These are phyloP conservation scores for Talaromyces thailandensis DNA, from an alignment of 495 filamentous ascomycete species.

Conservation along the genomic window DNA sequence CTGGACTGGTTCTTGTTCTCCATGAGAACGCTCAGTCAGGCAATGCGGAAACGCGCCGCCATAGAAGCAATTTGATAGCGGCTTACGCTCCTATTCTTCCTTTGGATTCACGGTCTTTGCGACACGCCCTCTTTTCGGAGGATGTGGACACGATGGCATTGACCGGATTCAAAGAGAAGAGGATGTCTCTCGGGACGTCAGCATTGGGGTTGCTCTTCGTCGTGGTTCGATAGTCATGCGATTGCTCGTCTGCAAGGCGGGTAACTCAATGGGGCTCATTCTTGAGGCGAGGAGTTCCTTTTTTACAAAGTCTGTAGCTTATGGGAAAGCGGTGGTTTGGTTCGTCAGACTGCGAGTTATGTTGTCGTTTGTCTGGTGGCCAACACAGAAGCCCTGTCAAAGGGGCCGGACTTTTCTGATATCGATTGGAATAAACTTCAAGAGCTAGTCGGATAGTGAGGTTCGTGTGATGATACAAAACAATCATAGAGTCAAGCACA, in stretches of 20 bases:
- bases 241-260: slow-evolving; percentile 57
- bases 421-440: neutral
- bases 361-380: neutral
- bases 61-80: slow-evolving; percentile 90
- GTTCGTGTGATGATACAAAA: slow-evolving; percentile 89
- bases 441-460: slow-evolving; percentile 9
- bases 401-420: slow-evolving; percentile 49
- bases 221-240: slow-evolving; percentile 95
- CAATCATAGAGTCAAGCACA: slow-evolving; percentile 99
- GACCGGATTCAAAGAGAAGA: slow-evolving; percentile 30
- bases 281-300: slow-evolving; percentile 89
- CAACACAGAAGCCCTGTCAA: slow-evolving; percentile 52
- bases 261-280: slow-evolving; percentile 99
- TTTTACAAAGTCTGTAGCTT: slow-evolving; percentile 55
- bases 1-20: neutral
- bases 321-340: slow-evolving; percentile 46
- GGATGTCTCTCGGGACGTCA: slow-evolving; percentile 8
- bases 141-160: slow-evolving; percentile 38
- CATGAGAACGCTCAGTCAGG: slow-evolving; percentile 20
- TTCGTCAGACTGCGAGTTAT: slow-evolving; percentile 4
- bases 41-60: slow-evolving; percentile 95
- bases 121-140: slow-evolving; percentile 18
- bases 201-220: slow-evolving; percentile 63
- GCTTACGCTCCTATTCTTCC: slow-evolving; percentile 46
- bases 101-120: slow-evolving; percentile 19